Percentiles rank a stretch among this genome's conserved stretches.
Evolutionary conservation across 2,329 filamentous ascomycete species (phyloP).

Genomic region (Diplodia corticola): DNA sequence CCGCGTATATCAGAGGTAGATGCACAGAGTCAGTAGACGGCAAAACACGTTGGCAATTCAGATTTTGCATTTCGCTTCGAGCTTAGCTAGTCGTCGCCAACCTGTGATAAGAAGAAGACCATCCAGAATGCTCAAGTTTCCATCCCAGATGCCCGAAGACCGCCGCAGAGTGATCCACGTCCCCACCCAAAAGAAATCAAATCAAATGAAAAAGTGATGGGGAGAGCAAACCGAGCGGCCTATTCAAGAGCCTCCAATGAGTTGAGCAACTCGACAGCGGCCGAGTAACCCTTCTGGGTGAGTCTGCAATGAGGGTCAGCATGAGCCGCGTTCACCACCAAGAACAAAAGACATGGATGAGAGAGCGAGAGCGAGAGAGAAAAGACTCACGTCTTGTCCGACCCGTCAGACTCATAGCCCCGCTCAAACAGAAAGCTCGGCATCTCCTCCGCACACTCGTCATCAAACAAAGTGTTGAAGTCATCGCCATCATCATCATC

Average conservation of each 20-base stretch:
- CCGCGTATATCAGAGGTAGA: background rate
- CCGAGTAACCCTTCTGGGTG: background rate
- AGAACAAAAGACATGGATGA: no score
- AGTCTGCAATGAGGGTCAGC: background rate
- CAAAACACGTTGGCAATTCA: background rate
- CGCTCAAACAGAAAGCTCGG: background rate
- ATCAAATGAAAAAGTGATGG: background rate
- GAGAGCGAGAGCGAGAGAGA: no score
- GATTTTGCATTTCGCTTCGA: background rate
- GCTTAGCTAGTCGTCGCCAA: background rate
- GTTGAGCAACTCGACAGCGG: no score
- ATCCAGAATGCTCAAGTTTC: no score
- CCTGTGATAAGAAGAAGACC: background rate
- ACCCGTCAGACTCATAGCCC: background rate
- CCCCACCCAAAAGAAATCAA: background rate
- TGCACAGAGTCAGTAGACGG: background rate
- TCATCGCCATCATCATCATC: background rate
- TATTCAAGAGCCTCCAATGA: background rate
- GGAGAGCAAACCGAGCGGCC: background rate
- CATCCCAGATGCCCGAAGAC: no score
- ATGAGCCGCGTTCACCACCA: background rate
- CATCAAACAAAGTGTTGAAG: no score
- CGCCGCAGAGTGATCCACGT: background rate
- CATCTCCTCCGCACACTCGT: background rate
- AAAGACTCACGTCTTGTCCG: background rate